A percentile compares a stretch with the other conserved stretches of the same genome.
These are phyloP conservation scores for Glonium stellatum DNA, from an alignment of 495 filamentous ascomycete genomes.

Conservation along the genomic window DNA sequence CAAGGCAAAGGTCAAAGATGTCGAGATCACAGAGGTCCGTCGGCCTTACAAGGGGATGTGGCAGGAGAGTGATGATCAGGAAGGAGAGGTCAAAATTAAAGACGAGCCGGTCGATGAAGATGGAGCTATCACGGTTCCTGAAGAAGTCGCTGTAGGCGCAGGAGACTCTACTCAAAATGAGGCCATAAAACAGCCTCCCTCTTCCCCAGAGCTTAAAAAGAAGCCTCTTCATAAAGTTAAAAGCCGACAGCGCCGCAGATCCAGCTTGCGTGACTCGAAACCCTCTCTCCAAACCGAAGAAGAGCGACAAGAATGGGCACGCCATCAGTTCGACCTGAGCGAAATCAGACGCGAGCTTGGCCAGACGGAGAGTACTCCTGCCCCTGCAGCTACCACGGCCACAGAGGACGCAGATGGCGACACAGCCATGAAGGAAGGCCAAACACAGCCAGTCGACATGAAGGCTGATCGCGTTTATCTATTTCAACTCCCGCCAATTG, in stretches of 20 bases:
- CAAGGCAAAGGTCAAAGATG: constrained; percentile 32
- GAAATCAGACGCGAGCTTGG: constrained; percentile 33
- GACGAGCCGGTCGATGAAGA: constrained; percentile 30
- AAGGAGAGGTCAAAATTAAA: constrained; percentile 30
- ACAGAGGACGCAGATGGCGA: constrained; percentile 32
- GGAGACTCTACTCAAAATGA: neutral
- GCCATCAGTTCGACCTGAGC: constrained; percentile 32
- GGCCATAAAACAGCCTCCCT: constrained; percentile 11
- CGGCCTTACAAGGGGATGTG: constrained; percentile 34
- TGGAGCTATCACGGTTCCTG: constrained; percentile 8
- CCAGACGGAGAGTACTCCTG: constrained; percentile 26
- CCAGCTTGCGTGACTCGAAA: constrained; percentile 6
- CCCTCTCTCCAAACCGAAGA: constrained; percentile 40
- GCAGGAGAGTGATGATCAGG: constrained; percentile 39
- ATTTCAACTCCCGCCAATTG: constrained; percentile 58
- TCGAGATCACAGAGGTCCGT: constrained; percentile 31
- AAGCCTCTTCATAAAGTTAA: constrained; percentile 29
- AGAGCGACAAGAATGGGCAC: constrained; percentile 37
- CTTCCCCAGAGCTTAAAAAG: constrained; percentile 27
- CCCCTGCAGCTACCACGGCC: neutral
- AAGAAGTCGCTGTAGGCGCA: neutral
- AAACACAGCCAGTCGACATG: constrained; percentile 25
- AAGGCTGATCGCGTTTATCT: constrained; percentile 52
- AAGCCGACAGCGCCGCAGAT: constrained; percentile 1
- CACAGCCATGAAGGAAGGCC: constrained; percentile 33